phyloP scores from a whole-genome alignment of 2,329 filamentous ascomycete species.

The Metarhizium brunneum region DNA sequence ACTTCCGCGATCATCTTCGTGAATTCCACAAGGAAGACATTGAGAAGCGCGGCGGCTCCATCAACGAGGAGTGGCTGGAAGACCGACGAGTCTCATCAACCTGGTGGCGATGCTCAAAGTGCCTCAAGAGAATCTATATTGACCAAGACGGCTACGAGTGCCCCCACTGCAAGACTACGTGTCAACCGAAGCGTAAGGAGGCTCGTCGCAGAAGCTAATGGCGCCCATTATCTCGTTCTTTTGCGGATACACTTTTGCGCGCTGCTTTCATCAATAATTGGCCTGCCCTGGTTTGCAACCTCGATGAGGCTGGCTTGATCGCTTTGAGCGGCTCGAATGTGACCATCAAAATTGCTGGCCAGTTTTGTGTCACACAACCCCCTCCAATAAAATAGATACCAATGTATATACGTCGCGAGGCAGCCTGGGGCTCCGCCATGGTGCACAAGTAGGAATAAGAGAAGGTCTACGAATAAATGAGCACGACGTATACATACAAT shows the following conservation, averaged over 20 bases:
- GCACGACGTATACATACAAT: not conserved
- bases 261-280: not conserved
- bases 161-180: slow-evolving; percentile 33
- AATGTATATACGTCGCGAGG: not conserved
- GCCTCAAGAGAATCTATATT: slow-evolving; percentile 36
- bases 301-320: not conserved
- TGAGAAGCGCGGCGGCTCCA: slow-evolving; percentile 32
- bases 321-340: not conserved
- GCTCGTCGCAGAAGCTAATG: slow-evolving; percentile 17
- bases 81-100: slow-evolving; percentile 26
- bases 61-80: slow-evolving; percentile 28
- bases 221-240: not conserved
- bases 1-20: slow-evolving; percentile 48
- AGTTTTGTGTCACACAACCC: not conserved
- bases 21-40: slow-evolving; percentile 47
- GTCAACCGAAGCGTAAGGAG: slow-evolving; percentile 34
- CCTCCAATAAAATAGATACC: not conserved
- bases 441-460: not conserved
- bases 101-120: slow-evolving; percentile 49
- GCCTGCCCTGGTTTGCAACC: not conserved
- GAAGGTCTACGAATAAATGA: not conserved
- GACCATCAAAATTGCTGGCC: not conserved
- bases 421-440: not conserved
- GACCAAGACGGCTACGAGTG: slow-evolving; percentile 34
- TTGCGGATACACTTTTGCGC: not conserved